These are phyloP conservation scores for Mortierella sp. DNA, from an alignment of 371 early-diverging fungal genomes.

Conservation along the genomic window DNA sequence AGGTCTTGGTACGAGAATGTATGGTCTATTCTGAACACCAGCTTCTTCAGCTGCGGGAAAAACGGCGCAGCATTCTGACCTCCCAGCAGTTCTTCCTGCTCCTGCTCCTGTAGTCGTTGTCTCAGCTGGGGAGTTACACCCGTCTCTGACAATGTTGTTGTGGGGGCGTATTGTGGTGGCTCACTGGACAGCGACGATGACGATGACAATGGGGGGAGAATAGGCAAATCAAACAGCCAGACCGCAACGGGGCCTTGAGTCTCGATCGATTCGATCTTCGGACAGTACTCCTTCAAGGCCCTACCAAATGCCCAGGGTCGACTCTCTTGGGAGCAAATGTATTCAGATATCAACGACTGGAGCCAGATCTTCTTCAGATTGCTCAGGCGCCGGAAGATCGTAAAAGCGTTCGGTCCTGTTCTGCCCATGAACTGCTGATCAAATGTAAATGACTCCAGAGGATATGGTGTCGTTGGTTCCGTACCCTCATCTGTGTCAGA, in stretches of 20 bases:
- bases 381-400: slow-evolving; percentile 12
- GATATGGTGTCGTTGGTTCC: neutral
- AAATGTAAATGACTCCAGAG: slow-evolving; percentile 4
- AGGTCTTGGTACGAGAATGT: slow-evolving; percentile 17
- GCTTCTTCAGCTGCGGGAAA: slow-evolving; percentile 11
- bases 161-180: neutral
- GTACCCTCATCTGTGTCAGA: neutral
- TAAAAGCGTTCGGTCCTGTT: neutral
- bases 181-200: too few relatives aligned
- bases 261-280: neutral
- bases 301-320: neutral
- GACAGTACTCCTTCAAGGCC: neutral
- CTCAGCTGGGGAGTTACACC: neutral
- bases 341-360: neutral
- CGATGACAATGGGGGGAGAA: too few relatives aligned
- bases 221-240: neutral
- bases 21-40: neutral
- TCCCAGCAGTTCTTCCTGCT: neutral
- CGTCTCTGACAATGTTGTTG: too few relatives aligned
- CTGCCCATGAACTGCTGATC: neutral
- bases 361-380: neutral
- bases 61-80: neutral
- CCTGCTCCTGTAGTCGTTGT: slow-evolving; percentile 1
- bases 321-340: neutral
- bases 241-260: neutral